Evolutionary conservation across 177 flowering plant genomes (phyloP).

Genomic region (Vitis hybrid): DNA sequence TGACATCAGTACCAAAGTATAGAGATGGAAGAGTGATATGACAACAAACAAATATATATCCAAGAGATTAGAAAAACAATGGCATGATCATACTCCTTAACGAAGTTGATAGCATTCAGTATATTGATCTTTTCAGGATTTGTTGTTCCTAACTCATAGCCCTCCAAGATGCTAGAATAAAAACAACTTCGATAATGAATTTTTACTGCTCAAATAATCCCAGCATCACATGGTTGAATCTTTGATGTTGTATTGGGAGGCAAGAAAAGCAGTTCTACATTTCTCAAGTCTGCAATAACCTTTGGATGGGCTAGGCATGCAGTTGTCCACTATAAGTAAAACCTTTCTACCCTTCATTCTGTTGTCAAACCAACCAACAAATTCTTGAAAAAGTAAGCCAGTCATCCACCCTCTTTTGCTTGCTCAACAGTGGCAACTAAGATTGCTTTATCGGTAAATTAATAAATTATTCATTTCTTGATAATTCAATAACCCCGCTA

Average conservation of each 20-base stretch:
- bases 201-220: conserved; percentile 2
- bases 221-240: conserved; percentile 4
- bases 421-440: conserved; percentile 6
- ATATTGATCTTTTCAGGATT: conserved; percentile 1
- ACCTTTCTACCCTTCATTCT: conserved; percentile 10
- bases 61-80: background rate
- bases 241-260: conserved; percentile 5
- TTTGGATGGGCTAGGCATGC: conserved; percentile 9
- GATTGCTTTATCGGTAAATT: background rate
- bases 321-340: conserved; percentile 1
- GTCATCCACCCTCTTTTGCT: background rate
- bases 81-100: background rate
- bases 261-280: conserved; percentile 6
- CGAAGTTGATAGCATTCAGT: background rate
- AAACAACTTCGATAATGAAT: background rate
- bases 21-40: background rate
- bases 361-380: conserved; percentile 8
- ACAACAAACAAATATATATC: background rate
- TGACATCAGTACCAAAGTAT: background rate
- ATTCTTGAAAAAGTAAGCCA: no score
- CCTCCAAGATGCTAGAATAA: background rate
- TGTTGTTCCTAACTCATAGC: background rate
- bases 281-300: conserved; percentile 10
- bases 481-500: no score
- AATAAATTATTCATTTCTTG: no score